Evolutionary conservation across 2,329 filamentous ascomycete genomes (phyloP).

Genomic region (Raffaelea arxii): DNA sequence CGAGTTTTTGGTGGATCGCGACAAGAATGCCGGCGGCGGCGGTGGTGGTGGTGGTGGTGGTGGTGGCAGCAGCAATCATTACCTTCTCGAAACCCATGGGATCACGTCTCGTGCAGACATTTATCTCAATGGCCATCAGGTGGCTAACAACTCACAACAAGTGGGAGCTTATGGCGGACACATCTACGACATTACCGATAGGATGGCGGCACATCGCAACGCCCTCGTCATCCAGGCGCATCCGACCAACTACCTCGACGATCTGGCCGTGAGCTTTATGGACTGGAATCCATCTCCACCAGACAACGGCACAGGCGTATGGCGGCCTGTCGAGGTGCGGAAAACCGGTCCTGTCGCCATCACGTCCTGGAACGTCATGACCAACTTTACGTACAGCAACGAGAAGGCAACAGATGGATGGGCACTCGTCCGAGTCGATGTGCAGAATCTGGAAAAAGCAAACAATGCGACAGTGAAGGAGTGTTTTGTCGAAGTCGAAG

Average conservation of each 20-base stretch:
- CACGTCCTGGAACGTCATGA: constrained; percentile 33
- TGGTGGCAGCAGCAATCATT: constrained; percentile 25
- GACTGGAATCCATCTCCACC: constrained; percentile 54
- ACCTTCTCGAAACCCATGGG: constrained; percentile 46
- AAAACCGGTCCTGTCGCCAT: constrained; percentile 42
- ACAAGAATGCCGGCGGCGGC: no score
- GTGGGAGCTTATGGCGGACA: constrained; percentile 47
- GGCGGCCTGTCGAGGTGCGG: constrained; percentile 47
- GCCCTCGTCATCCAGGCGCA: constrained; percentile 43
- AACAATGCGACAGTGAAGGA: no score
- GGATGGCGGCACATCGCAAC: constrained; percentile 29
- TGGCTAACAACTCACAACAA: constrained; percentile 39
- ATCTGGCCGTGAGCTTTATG: constrained; percentile 49
- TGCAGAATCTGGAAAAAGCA: constrained; percentile 29
- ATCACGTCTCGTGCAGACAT: constrained; percentile 52
- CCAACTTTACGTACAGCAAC: constrained; percentile 24
- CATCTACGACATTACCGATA: constrained; percentile 41
- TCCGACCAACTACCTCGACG: constrained; percentile 48
- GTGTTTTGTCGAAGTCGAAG: no score
- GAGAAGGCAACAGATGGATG: constrained; percentile 18
- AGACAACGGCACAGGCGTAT: constrained; percentile 54
- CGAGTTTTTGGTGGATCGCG: constrained; percentile 38
- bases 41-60: no score
- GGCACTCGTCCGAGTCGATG: constrained; percentile 29
- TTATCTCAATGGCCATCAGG: constrained; percentile 44